phyloP scores from a whole-genome alignment of 2,329 filamentous ascomycete genomes.

The Penicillium hordei region DNA sequence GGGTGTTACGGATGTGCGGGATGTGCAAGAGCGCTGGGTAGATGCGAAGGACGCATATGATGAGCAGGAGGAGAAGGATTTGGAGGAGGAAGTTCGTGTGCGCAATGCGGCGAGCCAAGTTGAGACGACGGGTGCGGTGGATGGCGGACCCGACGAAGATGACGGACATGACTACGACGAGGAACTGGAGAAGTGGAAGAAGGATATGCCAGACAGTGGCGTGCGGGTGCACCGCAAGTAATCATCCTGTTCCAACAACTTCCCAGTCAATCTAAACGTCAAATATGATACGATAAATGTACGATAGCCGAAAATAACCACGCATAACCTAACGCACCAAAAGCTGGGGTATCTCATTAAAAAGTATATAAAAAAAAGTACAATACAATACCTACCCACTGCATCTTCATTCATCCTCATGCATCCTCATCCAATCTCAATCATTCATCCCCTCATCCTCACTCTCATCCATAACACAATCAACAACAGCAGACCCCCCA shows the following conservation, averaged over 20 bases:
- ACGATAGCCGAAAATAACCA: constrained; percentile 7
- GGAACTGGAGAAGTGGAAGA: constrained; percentile 29
- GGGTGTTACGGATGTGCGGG: constrained; percentile 73
- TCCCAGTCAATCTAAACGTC: constrained; percentile 1
- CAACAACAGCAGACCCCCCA: constrained; percentile 39
- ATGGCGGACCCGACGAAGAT: constrained; percentile 40
- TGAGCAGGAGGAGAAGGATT: constrained; percentile 69
- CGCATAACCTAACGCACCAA: not conserved
- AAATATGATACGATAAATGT: constrained; percentile 19
- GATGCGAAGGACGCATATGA: constrained; percentile 88
- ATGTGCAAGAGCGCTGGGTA: constrained; percentile 95
- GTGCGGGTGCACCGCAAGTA: constrained; percentile 69
- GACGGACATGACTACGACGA: constrained; percentile 18
- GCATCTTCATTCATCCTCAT: constrained; percentile 8
- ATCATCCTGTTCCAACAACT: constrained; percentile 39
- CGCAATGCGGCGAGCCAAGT: constrained; percentile 38
- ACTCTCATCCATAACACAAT: constrained; percentile 49
- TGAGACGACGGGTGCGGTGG: constrained; percentile 23
- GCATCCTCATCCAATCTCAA: constrained; percentile 13
- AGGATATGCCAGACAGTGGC: constrained; percentile 58
- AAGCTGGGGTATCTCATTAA: constrained; percentile 9
- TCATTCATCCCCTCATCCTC: constrained; percentile 50
- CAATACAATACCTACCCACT: not conserved
- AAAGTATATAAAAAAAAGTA: constrained; percentile 2
- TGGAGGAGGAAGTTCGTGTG: constrained; percentile 70